Conservation (phyloP, 2,329 filamentous ascomycete species). For the Trichoderma koningiopsis region DNA sequence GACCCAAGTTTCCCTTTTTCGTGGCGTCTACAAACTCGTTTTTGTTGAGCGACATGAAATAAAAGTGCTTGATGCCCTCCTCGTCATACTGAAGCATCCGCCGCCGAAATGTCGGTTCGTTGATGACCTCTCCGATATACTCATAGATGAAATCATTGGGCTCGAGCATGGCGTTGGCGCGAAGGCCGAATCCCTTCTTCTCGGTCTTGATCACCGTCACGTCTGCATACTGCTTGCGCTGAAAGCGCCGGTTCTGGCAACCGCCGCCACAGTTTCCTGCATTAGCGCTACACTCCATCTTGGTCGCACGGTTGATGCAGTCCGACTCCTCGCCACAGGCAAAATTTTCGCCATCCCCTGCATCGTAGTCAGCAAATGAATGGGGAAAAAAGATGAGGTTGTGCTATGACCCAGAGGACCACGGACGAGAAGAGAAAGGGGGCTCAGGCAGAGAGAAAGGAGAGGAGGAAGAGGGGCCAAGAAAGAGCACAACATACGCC, state of each 20-base stretch:
- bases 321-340: slow-evolving; percentile 96
- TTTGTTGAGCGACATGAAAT: slow-evolving; percentile 98
- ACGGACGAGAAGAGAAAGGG: neutral
- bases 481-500: slow-evolving; percentile 66
- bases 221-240: slow-evolving; percentile 82
- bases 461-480: neutral
- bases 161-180: slow-evolving; percentile 74
- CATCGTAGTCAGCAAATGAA: slow-evolving; percentile 20
- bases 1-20: slow-evolving; percentile 90
- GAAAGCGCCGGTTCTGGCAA: slow-evolving; percentile 95
- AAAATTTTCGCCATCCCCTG: slow-evolving; percentile 68
- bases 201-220: slow-evolving; percentile 97
- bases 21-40: slow-evolving; percentile 97
- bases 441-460: neutral
- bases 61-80: slow-evolving; percentile 98
- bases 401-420: slow-evolving; percentile 4
- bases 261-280: slow-evolving; percentile 79
- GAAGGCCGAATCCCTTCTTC: slow-evolving; percentile 94
- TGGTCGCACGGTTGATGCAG: slow-evolving; percentile 97
- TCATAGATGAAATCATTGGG: slow-evolving; percentile 94
- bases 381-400: neutral
- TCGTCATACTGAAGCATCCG: slow-evolving; percentile 93
- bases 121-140: slow-evolving; percentile 98
- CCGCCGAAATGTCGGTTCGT: slow-evolving; percentile 83
- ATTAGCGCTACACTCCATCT: slow-evolving; percentile 88